Percentiles rank a stretch among this genome's conserved stretches.
These are phyloP conservation scores for Neurospora sublineolata DNA, from an alignment of 495 filamentous ascomycete genomes.

Conservation along the genomic window DNA sequence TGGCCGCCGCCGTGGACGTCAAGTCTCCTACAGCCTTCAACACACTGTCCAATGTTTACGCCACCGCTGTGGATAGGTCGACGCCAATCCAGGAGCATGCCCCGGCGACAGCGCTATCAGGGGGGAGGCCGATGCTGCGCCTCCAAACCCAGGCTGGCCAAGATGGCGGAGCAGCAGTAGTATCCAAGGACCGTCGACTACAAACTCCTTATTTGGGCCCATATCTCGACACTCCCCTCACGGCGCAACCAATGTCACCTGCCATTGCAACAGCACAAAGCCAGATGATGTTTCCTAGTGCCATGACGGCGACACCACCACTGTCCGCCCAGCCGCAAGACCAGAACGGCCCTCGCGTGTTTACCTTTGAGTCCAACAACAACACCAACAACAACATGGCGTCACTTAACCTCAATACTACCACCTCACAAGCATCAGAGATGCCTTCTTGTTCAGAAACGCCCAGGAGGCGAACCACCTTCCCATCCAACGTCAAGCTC, in stretches of 20 bases:
- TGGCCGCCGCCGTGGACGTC: constrained; percentile 38
- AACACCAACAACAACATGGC: background rate
- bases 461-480: constrained; percentile 28
- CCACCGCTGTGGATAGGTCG: constrained; percentile 53
- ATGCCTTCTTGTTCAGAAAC: constrained; percentile 16
- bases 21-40: constrained; percentile 71
- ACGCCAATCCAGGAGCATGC: constrained; percentile 38
- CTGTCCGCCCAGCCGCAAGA: constrained; percentile 35
- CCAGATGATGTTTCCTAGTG: constrained; percentile 31
- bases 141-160: constrained; percentile 30
- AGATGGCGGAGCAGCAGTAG: constrained; percentile 5
- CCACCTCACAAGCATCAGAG: background rate
- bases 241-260: constrained; percentile 33
- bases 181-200: constrained; percentile 13
- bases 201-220: constrained; percentile 32
- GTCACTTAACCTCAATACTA: background rate
- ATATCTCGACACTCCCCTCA: constrained; percentile 34
- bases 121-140: constrained; percentile 31
- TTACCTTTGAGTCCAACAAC: constrained; percentile 23
- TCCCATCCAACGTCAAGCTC: constrained; percentile 17
- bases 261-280: constrained; percentile 20
- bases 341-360: constrained; percentile 22
- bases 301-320: constrained; percentile 39
- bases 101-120: constrained; percentile 25
- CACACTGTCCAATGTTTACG: constrained; percentile 71